Percentiles rank a stretch among this genome's conserved stretches.
Evolutionary conservation across 495 filamentous ascomycete species (phyloP).

Genomic region (Xylaria palmicola): DNA sequence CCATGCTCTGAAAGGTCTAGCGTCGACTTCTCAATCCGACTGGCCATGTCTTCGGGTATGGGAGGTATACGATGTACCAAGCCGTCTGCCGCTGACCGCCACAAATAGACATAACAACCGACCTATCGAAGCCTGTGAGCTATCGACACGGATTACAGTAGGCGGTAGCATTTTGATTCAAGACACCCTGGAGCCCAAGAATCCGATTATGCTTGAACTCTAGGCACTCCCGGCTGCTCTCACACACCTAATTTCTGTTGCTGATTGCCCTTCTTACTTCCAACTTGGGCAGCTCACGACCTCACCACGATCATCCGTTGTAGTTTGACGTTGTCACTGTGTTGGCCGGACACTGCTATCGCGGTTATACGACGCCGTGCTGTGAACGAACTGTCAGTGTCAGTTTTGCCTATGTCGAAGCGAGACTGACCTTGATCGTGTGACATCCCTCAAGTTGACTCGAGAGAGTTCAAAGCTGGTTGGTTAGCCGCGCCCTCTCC

Average conservation of each 20-base stretch:
- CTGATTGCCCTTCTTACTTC: neutral
- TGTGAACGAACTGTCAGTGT: neutral
- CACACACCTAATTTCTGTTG: neutral
- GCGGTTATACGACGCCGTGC: neutral
- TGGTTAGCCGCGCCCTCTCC: neutral
- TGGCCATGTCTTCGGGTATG: slow-evolving; percentile 4
- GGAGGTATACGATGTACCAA: slow-evolving; percentile 2
- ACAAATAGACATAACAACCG: neutral
- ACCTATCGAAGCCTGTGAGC: neutral
- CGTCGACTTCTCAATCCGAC: slow-evolving; percentile 4
- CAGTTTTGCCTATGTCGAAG: neutral
- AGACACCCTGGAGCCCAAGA: neutral
- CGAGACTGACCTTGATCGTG: neutral
- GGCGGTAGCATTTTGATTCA: neutral
- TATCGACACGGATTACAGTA: slow-evolving; percentile 1
- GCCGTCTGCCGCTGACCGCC: slow-evolving; percentile 10
- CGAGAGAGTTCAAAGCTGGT: neutral
- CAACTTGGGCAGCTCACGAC: neutral
- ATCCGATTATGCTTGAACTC: neutral
- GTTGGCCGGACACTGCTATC: neutral
- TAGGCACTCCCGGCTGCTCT: neutral
- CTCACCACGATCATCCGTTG: neutral
- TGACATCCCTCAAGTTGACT: neutral
- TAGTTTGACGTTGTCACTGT: neutral
- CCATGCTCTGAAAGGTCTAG: slow-evolving; percentile 12